Conservation (phyloP, 495 filamentous ascomycete species). For the Stereocaulon alpinum region DNA sequence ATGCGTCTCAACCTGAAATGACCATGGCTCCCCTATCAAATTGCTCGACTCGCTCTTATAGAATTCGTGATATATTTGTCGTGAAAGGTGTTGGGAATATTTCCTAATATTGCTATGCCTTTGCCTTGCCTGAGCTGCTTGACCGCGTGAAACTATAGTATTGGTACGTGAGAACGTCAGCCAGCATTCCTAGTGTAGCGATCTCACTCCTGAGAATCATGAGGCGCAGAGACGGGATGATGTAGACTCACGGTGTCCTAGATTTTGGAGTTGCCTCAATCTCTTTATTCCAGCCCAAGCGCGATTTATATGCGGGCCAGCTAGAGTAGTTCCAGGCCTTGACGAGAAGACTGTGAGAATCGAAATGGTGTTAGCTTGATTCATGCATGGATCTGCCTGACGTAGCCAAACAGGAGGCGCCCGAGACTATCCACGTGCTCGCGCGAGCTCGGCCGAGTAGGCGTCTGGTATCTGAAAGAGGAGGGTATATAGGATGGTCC, state of each 20-base stretch:
- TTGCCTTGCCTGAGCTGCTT: slow-evolving; percentile 16
- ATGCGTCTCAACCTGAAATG: not conserved
- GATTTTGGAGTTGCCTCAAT: slow-evolving; percentile 11
- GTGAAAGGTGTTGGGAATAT: not conserved
- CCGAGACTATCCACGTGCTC: not conserved
- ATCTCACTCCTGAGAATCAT: not conserved
- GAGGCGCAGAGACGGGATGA: not conserved
- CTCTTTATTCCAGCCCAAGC: slow-evolving; percentile 41
- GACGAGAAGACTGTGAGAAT: slow-evolving; percentile 44
- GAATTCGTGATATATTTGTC: not conserved
- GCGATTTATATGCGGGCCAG: slow-evolving; percentile 48
- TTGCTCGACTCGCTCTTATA: not conserved
- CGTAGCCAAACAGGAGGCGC: no score
- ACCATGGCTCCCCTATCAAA: not conserved
- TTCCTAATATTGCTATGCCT: slow-evolving; percentile 1
- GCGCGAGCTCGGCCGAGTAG: not conserved
- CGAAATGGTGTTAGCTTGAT: not conserved
- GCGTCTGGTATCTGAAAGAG: not conserved
- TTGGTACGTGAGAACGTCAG: slow-evolving; percentile 14
- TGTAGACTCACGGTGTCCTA: slow-evolving; percentile 22
- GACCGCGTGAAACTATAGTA: slow-evolving; percentile 17
- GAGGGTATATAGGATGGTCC: not conserved
- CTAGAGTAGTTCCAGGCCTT: slow-evolving; percentile 67
- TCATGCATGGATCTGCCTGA: not conserved
- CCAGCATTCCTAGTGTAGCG: not conserved